These are phyloP conservation scores for Anthracocystis walkeri DNA, from an alignment of 1,284 basidiomycete genomes.

Conservation along the genomic window DNA sequence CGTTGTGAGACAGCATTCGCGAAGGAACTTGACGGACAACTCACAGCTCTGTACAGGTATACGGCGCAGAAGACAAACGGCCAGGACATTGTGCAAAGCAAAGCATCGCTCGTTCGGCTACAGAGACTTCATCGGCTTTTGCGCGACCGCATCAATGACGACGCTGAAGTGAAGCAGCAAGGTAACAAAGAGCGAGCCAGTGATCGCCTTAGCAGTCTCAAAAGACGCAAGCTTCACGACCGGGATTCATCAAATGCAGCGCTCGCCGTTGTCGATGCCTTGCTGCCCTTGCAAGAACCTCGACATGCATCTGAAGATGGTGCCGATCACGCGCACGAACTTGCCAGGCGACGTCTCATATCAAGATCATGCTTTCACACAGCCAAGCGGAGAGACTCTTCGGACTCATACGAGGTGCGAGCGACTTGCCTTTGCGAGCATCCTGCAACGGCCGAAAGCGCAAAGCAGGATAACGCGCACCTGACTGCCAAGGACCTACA, in stretches of 20 bases:
- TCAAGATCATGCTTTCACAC: conserved; percentile 9
- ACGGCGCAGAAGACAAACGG: neutral
- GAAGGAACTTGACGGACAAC: conserved; percentile 12
- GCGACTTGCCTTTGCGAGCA: conserved; percentile 7
- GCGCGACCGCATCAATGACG: neutral
- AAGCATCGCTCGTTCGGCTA: neutral
- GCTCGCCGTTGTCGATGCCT: conserved; percentile 9
- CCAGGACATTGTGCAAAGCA: neutral
- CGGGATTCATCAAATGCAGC: neutral
- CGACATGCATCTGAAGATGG: neutral
- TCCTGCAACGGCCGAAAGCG: neutral
- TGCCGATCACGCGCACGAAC: conserved; percentile 4
- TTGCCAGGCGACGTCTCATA: conserved; percentile 28
- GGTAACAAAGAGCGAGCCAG: neutral
- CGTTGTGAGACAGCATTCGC: conserved; percentile 12
- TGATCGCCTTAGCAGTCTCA: conserved; percentile 1
- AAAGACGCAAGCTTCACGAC: conserved; percentile 22
- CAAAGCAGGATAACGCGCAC: neutral
- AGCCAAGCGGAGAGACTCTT: neutral
- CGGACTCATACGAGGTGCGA: neutral
- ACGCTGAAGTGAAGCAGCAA: conserved; percentile 1
- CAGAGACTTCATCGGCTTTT: conserved; percentile 9
- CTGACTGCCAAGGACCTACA: neutral
- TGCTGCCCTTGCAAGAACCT: conserved; percentile 3
- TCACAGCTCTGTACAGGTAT: conserved; percentile 1